Evolutionary conservation across 345 rosid genomes (phyloP), one percentile per base, ranked within the genome.

Genomic region (Eucalyptus viminalis): DNA sequence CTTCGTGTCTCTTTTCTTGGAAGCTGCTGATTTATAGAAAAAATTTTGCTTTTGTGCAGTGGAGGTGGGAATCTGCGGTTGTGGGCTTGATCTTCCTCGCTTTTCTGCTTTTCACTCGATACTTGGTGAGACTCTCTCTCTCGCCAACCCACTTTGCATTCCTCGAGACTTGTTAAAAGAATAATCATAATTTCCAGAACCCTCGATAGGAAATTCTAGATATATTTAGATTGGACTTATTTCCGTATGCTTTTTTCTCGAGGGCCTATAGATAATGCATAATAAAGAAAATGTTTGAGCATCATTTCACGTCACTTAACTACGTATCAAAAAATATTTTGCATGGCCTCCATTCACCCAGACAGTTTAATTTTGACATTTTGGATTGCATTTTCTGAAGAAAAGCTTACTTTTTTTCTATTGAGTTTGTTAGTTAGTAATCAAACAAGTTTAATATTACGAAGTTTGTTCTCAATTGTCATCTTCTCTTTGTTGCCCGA

Each of bases 51-150:
- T 37, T 62, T 89, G 86, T 91, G 92, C 97, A 97, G 99, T 95
- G 94, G 97, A 93, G 81, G 47, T 97, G 99, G 99, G 92, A 96
- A 86, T 93, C 95, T 88, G 94, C 95, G 47, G 76, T 96, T n/a
- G 92, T 96, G 5, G 99, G 98, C 11, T 25, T 94, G 29, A 37
- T 90, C 91, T 96, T 96, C 92, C 97, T 97, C 40, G 21, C 43
- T 31, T 96, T 97, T 88, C 97, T 97, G 24, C 96, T 95, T 65
- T 83, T 94, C 90, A 91, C 97, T 90, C 93, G 97, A 62, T 94
- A 88, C 87, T 19, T 97, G 91, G 99, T 97, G 89, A 93, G 92
- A 67, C 44, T 87, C 86, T 88, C 44, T 88, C 80, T 87, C 12
- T 31, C 80, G 15, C 80, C 80, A 37, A 29, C 40, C 21, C 51